A percentile compares a stretch with the other conserved stretches of the same genome.
phyloP scores from a whole-genome alignment of 116 monocot species.

The Trichopus zeylanicus region DNA sequence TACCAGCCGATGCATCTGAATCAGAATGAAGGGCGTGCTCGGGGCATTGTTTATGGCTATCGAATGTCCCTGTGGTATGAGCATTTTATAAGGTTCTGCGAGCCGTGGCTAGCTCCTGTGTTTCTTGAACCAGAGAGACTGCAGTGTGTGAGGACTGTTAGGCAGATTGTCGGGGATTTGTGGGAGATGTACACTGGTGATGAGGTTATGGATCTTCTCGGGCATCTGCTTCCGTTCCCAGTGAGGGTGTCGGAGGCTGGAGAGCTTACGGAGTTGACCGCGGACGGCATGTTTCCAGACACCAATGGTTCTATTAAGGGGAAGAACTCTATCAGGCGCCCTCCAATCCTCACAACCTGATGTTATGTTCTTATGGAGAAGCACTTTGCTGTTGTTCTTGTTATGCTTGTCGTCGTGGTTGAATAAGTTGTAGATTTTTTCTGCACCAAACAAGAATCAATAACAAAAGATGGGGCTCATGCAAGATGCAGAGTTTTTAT shows the following conservation, averaged over 20 bases:
- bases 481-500: too few species aligned
- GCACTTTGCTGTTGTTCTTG: too few species aligned
- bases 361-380: too few species aligned
- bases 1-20: conserved; percentile 52
- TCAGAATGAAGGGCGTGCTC: conserved; percentile 10
- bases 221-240: conserved; percentile 57
- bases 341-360: conserved; percentile 44
- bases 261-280: conserved; percentile 29
- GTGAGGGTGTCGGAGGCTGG: conserved; percentile 34
- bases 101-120: neutral
- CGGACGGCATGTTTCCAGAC: conserved; percentile 39
- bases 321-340: conserved; percentile 22
- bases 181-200: conserved; percentile 38
- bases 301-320: conserved; percentile 42
- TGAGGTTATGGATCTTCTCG: conserved; percentile 38
- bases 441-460: too few species aligned
- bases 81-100: conserved; percentile 36
- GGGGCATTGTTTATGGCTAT: conserved; percentile 33
- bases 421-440: too few species aligned
- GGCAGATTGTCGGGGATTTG: conserved; percentile 14
- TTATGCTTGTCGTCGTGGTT: too few species aligned
- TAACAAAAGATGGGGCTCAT: too few species aligned
- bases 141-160: conserved; percentile 42
- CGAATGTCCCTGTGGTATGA: conserved; percentile 66
- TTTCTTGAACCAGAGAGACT: conserved; percentile 41